Conservation (phyloP, 495 filamentous ascomycete genomes). For the Cryomyces minteri region DNA sequence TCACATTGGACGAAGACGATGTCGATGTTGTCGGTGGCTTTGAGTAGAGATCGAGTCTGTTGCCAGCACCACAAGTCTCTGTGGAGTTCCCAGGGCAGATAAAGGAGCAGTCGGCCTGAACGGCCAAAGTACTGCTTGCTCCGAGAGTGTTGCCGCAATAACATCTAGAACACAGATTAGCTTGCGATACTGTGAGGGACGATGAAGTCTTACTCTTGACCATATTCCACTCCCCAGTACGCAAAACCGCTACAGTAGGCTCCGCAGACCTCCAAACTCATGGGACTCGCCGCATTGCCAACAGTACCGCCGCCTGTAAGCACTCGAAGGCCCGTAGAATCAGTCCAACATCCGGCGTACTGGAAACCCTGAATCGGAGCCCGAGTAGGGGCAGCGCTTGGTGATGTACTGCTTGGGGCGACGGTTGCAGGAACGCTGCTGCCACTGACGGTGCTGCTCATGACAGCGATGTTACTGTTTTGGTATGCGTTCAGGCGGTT, state of each 20-base stretch:
- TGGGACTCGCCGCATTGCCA: neutral
- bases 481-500: conserved; percentile 15
- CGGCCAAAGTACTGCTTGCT: conserved; percentile 1
- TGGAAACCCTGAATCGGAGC: too few relatives aligned
- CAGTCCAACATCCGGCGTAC: too few relatives aligned
- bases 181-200: too few relatives aligned
- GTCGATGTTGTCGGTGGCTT: neutral
- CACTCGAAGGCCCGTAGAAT: too few relatives aligned
- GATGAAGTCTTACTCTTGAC: neutral
- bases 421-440: too few relatives aligned
- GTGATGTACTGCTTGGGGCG: too few relatives aligned
- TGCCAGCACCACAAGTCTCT: conserved; percentile 10
- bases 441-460: too few relatives aligned
- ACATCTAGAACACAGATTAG: neutral
- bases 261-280: conserved; percentile 3
- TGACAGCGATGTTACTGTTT: conserved; percentile 4
- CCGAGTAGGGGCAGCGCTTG: too few relatives aligned
- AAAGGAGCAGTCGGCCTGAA: conserved; percentile 3
- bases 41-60: conserved; percentile 7
- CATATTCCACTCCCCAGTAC: conserved; percentile 3
- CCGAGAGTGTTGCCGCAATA: conserved; percentile 6
- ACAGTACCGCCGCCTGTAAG: too few relatives aligned
- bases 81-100: conserved; percentile 3
- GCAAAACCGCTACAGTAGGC: neutral
- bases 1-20: neutral